Conservation (phyloP, 768 basidiomycete species). For the Lactarius quietus region DNA sequence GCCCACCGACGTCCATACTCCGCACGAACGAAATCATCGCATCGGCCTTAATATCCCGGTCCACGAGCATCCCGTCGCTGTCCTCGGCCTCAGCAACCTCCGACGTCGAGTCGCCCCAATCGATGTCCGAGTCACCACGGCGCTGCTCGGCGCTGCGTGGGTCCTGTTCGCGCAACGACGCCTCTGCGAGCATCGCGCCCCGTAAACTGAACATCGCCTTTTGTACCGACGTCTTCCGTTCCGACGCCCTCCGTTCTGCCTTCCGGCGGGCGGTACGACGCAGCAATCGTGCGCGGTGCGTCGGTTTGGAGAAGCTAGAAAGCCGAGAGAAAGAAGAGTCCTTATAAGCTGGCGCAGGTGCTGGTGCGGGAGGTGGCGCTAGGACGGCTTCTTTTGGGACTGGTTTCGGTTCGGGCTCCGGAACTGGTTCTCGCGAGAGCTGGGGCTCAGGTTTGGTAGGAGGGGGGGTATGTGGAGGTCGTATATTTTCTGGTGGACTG, state of each 20-base stretch:
- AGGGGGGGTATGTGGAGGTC: neutral
- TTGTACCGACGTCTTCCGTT: too few relatives aligned
- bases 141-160: slow-evolving; percentile 49
- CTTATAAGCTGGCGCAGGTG: slow-evolving; percentile 29
- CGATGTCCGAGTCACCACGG: slow-evolving; percentile 62
- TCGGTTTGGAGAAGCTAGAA: slow-evolving; percentile 31
- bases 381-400: too few relatives aligned
- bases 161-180: slow-evolving; percentile 41
- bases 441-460: neutral
- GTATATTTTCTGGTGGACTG: slow-evolving; percentile 41
- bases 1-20: slow-evolving; percentile 48
- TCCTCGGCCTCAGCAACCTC: slow-evolving; percentile 14
- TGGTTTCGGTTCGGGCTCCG: neutral
- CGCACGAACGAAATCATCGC: slow-evolving; percentile 54
- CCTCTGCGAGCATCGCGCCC: slow-evolving; percentile 55
- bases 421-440: neutral
- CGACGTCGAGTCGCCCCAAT: slow-evolving; percentile 52
- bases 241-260: too few relatives aligned
- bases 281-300: slow-evolving; percentile 26
- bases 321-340: slow-evolving; percentile 38
- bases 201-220: slow-evolving; percentile 44
- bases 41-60: slow-evolving; percentile 48
- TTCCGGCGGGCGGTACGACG: slow-evolving; percentile 25
- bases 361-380: slow-evolving; percentile 2
- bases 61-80: slow-evolving; percentile 38